Evolutionary conservation across 768 basidiomycete genomes (phyloP), one percentile per base, ranked within the genome.

Genomic region (Boletus bicolor): DNA sequence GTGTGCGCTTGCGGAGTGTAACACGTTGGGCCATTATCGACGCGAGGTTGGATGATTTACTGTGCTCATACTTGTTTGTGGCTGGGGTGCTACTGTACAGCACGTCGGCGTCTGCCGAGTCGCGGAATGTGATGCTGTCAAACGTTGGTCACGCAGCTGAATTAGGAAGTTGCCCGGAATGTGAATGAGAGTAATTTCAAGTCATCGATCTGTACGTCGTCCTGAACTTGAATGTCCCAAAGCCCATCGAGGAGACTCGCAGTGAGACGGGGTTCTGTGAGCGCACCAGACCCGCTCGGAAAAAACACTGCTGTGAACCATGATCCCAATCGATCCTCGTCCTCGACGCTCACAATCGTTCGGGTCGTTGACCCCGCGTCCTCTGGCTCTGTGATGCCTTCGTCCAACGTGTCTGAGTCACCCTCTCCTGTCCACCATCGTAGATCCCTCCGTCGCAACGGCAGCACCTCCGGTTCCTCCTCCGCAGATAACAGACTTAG

Each of bases 1-100:
- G 86, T 65, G 88, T 87, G 73, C 97, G 93, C 79, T 97, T 99
- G 81, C 97, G 90, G 80, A 99, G 93, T 68, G 94, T 97, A 69
- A 99, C 95, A 73, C 97, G 93, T 86, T 98, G 96, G 77, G 93
- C 93, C 96, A 98, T 98, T 77, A 48, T 67, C 51, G 57, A 57
- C 28, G 54, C 44, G 30, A 21, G 8, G 41, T 32, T 53, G 50
- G 34, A 43, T 55, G 35, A 39, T 47, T 34, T 26, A 21, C n/a
- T 6, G 14, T 11, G 38, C 39, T 9, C 14, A 5, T 26, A 1
- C 11, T 0, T 15, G 30, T 21, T 30, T 63, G 66, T 67, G 66
- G 66, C 66, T 67, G 64, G 49, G 46, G 19, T 57, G 45, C 11
- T 60, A 48, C 65, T 67, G 38, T 69, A 67, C 55, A 67, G 61